Evolutionary conservation across 176 grass and related monocot genomes (phyloP).

Genomic region (Chrysopogon serrulatus): DNA sequence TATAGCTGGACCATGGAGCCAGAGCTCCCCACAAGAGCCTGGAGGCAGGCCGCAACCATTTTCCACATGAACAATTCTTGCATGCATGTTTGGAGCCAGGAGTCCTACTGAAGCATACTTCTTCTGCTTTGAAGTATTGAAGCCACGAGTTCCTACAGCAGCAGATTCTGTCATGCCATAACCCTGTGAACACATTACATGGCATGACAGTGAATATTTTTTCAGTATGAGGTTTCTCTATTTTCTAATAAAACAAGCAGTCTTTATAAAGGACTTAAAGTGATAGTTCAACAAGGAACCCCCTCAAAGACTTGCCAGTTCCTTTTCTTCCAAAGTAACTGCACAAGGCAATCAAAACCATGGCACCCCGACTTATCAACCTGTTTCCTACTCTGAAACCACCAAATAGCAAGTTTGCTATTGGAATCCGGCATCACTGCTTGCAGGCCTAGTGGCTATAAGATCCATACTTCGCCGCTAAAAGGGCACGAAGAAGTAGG

Average conservation of each 20-base stretch:
- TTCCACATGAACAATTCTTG: slow-evolving; percentile 66
- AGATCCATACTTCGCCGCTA: neutral
- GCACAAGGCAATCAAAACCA: neutral
- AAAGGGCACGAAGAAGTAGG: neutral
- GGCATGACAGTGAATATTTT: neutral
- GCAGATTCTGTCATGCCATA: slow-evolving; percentile 96
- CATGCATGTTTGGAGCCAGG: slow-evolving; percentile 84
- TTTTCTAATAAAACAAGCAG: neutral
- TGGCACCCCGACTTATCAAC: neutral
- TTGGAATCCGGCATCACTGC: neutral
- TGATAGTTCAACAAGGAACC: neutral
- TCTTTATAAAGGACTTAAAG: neutral
- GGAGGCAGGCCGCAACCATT: slow-evolving; percentile 61
- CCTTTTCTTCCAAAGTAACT: neutral
- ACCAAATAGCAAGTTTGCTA: neutral
- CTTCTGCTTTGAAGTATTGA: slow-evolving; percentile 62
- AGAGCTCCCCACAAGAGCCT: slow-evolving; percentile 65
- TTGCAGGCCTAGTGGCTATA: neutral
- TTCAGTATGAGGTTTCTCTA: neutral
- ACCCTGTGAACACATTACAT: slow-evolving; percentile 49
- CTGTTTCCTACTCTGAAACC: neutral
- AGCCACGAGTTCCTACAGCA: slow-evolving; percentile 81
- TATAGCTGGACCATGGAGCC: slow-evolving; percentile 69
- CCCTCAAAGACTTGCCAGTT: no score
- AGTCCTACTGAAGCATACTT: slow-evolving; percentile 77